These are phyloP conservation scores for Cryptococcus sp. DNA, from an alignment of 1,284 basidiomycete genomes.

Conservation along the genomic window DNA sequence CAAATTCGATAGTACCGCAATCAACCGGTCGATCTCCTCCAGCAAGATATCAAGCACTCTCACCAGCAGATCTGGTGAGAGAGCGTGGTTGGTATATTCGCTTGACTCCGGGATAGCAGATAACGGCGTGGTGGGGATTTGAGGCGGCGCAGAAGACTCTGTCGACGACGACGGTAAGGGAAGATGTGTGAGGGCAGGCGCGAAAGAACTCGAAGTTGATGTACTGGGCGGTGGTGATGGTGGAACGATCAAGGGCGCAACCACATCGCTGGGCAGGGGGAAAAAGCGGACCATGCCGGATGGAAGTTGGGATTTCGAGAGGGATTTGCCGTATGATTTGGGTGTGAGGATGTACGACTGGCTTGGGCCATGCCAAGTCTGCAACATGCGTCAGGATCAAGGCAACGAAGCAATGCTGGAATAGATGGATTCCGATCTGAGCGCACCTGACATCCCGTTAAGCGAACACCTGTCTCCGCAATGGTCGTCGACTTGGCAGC, in stretches of 20 bases:
- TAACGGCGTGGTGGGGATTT: constrained; percentile 18
- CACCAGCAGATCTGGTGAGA: constrained; percentile 62
- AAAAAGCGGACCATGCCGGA: constrained; percentile 78
- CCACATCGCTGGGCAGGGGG: constrained; percentile 56
- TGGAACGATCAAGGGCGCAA: constrained; percentile 23
- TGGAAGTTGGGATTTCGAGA: constrained; percentile 67
- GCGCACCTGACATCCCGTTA: constrained; percentile 87
- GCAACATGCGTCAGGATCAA: constrained; percentile 5
- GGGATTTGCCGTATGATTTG: constrained; percentile 78
- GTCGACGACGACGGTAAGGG: constrained; percentile 14
- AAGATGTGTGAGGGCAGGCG: constrained; percentile 1
- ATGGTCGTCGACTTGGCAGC: constrained; percentile 72
- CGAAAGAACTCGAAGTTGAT: constrained; percentile 4
- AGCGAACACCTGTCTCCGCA: constrained; percentile 69
- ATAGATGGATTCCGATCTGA: too few species aligned
- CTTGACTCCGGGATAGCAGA: constrained; percentile 10
- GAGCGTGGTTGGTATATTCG: constrained; percentile 48
- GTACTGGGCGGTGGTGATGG: constrained; percentile 14
- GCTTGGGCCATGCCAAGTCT: constrained; percentile 73
- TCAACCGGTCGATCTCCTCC: constrained; percentile 61
- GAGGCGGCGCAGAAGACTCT: constrained; percentile 25
- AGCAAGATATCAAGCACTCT: constrained; percentile 59
- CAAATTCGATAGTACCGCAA: constrained; percentile 58
- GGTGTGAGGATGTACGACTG: constrained; percentile 63
- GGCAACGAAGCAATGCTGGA: background rate